Conservation (phyloP, 129 eudicot genomes). For the Artemisia annua region DNA sequence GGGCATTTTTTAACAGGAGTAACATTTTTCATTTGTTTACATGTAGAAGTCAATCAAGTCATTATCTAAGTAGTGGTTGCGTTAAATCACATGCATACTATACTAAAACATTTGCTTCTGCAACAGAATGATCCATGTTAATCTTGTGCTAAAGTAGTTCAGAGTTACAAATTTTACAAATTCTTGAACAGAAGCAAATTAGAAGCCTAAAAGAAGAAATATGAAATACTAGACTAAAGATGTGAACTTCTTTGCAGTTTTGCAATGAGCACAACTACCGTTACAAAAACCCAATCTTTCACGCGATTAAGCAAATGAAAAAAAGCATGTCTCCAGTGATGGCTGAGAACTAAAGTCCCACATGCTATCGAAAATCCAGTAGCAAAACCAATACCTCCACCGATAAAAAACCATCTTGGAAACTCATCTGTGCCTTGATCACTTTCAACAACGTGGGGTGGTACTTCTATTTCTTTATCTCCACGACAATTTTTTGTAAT, state of each 20-base stretch:
- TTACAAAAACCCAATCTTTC: constrained; percentile 15
- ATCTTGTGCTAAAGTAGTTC: too few relatives aligned
- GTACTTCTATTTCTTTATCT: background rate
- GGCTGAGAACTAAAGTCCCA: constrained; percentile 3
- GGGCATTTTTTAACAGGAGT: too few relatives aligned
- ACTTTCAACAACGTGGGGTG: background rate
- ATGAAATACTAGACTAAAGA: background rate
- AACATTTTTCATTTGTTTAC: too few relatives aligned
- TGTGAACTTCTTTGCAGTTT: background rate
- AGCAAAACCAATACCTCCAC: constrained; percentile 9
- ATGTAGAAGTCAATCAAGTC: too few relatives aligned
- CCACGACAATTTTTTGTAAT: background rate
- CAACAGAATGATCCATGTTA: too few relatives aligned
- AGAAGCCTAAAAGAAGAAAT: too few relatives aligned
- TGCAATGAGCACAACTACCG: background rate
- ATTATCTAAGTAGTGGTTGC: too few relatives aligned
- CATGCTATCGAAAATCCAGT: constrained; percentile 1
- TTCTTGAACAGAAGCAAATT: background rate
- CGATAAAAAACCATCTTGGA: constrained; percentile 12
- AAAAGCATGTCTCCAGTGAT: background rate
- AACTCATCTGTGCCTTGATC: background rate
- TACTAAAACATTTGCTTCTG: too few relatives aligned
- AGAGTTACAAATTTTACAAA: background rate
- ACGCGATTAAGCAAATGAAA: background rate
- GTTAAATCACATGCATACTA: too few relatives aligned